Evolutionary conservation across 2,329 filamentous ascomycete species (phyloP).

Genomic region (Chrysosporium queenslandicum): DNA sequence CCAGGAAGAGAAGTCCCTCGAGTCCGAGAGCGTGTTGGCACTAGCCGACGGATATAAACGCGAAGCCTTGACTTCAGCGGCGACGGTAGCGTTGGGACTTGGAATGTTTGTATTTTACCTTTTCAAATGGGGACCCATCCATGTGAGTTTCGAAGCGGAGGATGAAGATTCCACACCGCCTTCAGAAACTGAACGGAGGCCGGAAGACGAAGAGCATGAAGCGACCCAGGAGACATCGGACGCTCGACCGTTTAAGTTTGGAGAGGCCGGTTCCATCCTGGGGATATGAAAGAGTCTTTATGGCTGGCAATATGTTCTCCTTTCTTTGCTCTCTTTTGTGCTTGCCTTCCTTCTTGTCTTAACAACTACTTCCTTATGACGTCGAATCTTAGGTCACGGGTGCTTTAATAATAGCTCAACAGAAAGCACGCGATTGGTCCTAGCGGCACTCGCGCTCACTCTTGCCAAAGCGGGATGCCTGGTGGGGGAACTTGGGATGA

Average conservation of each 20-base stretch:
- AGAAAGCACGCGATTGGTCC: background rate
- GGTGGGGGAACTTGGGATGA: background rate
- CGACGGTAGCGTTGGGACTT: slow-evolving; percentile 27
- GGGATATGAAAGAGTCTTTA: slow-evolving; percentile 4
- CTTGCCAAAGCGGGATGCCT: background rate
- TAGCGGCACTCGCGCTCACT: background rate
- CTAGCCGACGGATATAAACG: slow-evolving; percentile 23
- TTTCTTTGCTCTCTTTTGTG: too few species aligned
- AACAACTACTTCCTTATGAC: too few species aligned
- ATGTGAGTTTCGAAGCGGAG: background rate
- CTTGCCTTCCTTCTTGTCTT: too few species aligned
- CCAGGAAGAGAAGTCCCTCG: slow-evolving; percentile 22
- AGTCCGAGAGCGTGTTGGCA: slow-evolving; percentile 22
- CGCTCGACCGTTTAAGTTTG: background rate
- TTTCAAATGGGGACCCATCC: slow-evolving; percentile 24
- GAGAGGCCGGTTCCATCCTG: slow-evolving; percentile 13
- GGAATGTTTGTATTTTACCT: slow-evolving; percentile 32
- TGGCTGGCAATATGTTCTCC: background rate
- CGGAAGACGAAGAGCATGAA: background rate
- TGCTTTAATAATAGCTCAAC: too few species aligned
- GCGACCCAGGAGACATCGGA: slow-evolving; percentile 3
- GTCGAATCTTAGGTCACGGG: too few species aligned
- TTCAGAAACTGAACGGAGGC: too few species aligned
- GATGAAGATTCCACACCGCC: slow-evolving; percentile 2
- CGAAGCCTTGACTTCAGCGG: slow-evolving; percentile 31